A percentile compares a stretch with the other conserved stretches of the same genome.
These are phyloP conservation scores for Solanum rostratum DNA, from an alignment of 257 asterid species.

Conservation along the genomic window DNA sequence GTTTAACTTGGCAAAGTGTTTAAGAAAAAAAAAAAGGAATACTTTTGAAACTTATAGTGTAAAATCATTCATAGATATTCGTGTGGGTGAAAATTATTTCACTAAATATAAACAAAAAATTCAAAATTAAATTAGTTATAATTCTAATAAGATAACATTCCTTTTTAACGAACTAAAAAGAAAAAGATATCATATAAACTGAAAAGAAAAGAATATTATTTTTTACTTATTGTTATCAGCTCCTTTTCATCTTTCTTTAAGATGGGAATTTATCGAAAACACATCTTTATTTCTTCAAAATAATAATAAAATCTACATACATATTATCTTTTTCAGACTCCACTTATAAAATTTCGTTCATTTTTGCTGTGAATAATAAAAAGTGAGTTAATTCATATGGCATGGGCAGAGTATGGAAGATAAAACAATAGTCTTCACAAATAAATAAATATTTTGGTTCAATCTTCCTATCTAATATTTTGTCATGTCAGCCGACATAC, in stretches of 20 bases:
- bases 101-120: too few species aligned
- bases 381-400: not conserved
- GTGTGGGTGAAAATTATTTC: too few species aligned
- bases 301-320: not conserved
- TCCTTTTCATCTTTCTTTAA: not conserved
- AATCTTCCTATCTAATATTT: not conserved
- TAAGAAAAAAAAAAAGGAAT: too few species aligned
- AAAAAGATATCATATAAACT: too few species aligned
- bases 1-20: too few species aligned
- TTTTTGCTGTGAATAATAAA: not conserved
- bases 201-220: not conserved
- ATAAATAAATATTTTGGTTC: not conserved
- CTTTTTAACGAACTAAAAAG: too few species aligned
- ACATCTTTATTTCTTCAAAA: not conserved
- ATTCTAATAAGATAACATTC: too few species aligned
- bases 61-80: too few species aligned
- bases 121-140: too few species aligned
- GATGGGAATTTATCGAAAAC: not conserved
- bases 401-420: not conserved
- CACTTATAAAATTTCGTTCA: not conserved
- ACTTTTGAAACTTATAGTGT: too few species aligned
- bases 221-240: not conserved
- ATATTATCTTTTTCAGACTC: not conserved
- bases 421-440: not conserved
- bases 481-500: not conserved